Conservation (phyloP, 352 stramenopile genomes). For the Globisporangium recalcitrans region DNA sequence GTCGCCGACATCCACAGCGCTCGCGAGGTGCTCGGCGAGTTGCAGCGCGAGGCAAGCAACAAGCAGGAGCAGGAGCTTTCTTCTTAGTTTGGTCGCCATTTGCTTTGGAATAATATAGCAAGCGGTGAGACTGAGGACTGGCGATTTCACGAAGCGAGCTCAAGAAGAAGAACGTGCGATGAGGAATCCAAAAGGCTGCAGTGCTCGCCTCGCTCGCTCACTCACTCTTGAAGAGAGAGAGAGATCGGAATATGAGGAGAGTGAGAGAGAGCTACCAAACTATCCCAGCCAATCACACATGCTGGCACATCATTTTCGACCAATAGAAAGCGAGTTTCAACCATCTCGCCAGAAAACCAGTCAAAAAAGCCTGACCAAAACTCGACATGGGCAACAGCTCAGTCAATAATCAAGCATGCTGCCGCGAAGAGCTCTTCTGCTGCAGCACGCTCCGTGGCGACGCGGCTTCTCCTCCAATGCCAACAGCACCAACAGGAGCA, state of each 20-base stretch:
- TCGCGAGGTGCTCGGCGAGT: neutral
- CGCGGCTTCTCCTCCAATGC: slow-evolving; percentile 8
- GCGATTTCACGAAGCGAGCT: neutral
- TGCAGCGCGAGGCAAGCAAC: neutral
- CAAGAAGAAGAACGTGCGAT: neutral
- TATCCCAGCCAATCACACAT: too few species aligned
- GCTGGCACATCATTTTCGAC: neutral
- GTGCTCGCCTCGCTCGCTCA: too few species aligned
- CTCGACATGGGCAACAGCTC: neutral
- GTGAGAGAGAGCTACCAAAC: neutral
- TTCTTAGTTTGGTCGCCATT: neutral
- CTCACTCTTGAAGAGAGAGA: too few species aligned
- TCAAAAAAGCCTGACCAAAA: neutral
- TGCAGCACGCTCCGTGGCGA: neutral
- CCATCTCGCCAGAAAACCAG: neutral
- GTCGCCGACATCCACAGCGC: neutral
- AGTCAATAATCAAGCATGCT: neutral
- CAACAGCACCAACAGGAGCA: neutral
- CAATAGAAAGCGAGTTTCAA: neutral
- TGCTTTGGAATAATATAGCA: neutral
- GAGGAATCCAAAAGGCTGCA: neutral
- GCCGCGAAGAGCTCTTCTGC: neutral
- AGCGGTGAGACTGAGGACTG: neutral
- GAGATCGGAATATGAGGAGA: neutral
- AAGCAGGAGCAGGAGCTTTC: neutral